Base-by-base conservation (phyloP, 1,139 yeast genomes). In the Blastobotrys elegans region DNA sequence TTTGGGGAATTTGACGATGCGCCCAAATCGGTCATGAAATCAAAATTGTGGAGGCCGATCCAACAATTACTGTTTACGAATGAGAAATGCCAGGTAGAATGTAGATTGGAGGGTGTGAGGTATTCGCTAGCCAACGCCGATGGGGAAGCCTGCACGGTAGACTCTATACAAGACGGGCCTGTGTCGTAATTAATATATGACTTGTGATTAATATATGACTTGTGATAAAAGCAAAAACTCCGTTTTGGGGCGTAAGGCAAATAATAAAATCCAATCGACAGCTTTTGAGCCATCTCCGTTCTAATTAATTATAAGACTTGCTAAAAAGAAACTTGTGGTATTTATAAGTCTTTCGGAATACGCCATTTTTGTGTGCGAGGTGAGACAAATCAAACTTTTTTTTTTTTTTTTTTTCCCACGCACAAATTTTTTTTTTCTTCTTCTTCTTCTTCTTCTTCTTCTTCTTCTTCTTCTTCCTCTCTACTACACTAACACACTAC, bases 21-120 rank as follows among this genome's bases (percentile, higher is more conserved):
- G 13, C 20, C 33, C 11, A 40, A 44, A 27, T 10, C 44, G 7
- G 26, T 24, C 31, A 36, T 53, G 36, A 56, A 53, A 37, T 43
- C 54, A n/a, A 56, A 54, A 38, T 46, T 43, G 1, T 56, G 59
- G 59, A 45, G 40, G n/a, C 37, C 40, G 1, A 38, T 56, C 22
- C 58, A 55, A 47, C 27, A 35, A 26, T 18, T 24, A 14, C 46
- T 56, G 35, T 29, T 34, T 13, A 47, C 53, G 8, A 44, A 53
- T 26, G 41, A 18, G 4, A 22, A 33, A 26, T 42, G 50, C n/a
- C 31, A 43, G 27, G 55, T 56, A 4, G 49, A 45, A 18, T 53
- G 44, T 34, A 22, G 27, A 10, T 6, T 24, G 10, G 27, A 24
- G 27, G 27, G 27, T 10, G 10, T 10, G 27, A 5, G 27, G 27